Base-by-base conservation (phyloP, 139 green algal species). In the Chlamydomonas schloesseri region DNA sequence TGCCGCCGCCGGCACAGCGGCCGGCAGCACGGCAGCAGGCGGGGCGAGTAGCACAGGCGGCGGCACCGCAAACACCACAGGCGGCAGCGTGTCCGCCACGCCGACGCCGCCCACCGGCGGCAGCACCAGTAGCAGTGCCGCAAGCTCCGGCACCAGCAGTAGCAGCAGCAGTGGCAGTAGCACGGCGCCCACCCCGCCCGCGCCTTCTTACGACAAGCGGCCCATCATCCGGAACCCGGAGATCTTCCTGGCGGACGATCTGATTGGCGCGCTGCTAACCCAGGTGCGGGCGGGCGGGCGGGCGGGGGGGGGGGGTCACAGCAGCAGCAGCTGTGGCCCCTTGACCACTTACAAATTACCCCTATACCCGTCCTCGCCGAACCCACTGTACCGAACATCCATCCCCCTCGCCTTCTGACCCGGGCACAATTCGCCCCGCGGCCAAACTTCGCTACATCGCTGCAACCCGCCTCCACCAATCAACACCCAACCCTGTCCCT, bases 231-330 rank as follows among this genome's bases (percentile, higher is more conserved):
- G 67, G 33, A 88, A 86, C 34, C 74, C 82, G 1, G 82, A 93
- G 88, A 87, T 93, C 50, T 83, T 92, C 81, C 83, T 91, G 47
- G 69, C 90, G 9, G 78, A 87, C 46, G 90, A 93, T 42, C 67
- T 91, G 23, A 89, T 89, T 60, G 81, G 74, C 42, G 88, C 90
- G 15, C 70, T 92, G 70, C 85, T 90, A 11, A 89, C 86, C 6
- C 89, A 92, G 84, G 88, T 91, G 50, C 42, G 42, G 42, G 42
- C 5, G 8, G 42, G 5, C 42, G 42, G 6, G 42, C 8, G 42
- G 42, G 42, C n/a, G n/a, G n/a, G n/a, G n/a, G n/a, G n/a, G n/a
- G n/a, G n/a, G n/a, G n/a, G n/a, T n/a, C n/a, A n/a, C n/a, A n/a
- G n/a, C n/a, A n/a, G n/a, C n/a, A n/a, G n/a, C n/a, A n/a, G n/a